Evolutionary conservation across 306 rosid species (phyloP), one percentile per base, ranked within the genome.

Genomic region (Inga oerstediana): DNA sequence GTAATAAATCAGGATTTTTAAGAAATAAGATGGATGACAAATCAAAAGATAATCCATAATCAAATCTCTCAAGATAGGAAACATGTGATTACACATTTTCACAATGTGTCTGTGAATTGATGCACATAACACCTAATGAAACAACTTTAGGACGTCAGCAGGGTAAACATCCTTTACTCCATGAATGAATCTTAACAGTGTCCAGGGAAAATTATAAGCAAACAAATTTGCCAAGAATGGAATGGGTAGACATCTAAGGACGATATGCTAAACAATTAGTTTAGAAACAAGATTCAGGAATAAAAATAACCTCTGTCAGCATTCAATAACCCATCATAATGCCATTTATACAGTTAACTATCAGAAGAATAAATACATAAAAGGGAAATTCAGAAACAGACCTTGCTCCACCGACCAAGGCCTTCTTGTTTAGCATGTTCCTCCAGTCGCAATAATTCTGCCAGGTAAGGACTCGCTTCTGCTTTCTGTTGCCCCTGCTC

Each of bases 381-480:
- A 51, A 16, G 10, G 46, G 75, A 76, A 62, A 61, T 75, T 52
- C 32, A 78, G 46, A 78, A 75, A 76, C 86, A 54, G 71, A 97
- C 99, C 98, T 92, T 92, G 90, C 93, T 97, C 97, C 97, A 93
- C 66, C 97, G 95, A 76, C 99, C 99, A 84, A 90, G 88, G 61
- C 98, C 98, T 43, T 92, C 92, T 77, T 93, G 92, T 89, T 91
- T 91, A 52, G 98, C 98, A 79, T 89, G 93, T 64, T 97, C 99
- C 87, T 97, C 97, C n/a, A 88, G 84, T 19, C 92, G 91, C 37
- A 89, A 85, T 86, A 97, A 82, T 62, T 97, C 97, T 22, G 95
- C 81, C 34, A 97, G 88, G 88, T 87, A 91, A 19, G 99, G 99
- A 82, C 98, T 97, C 6, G 66, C 97, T 89, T 97, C 99, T 80